These are phyloP conservation scores for Hyaloscypha bicolor DNA, from an alignment of 495 filamentous ascomycete genomes.

Conservation along the genomic window DNA sequence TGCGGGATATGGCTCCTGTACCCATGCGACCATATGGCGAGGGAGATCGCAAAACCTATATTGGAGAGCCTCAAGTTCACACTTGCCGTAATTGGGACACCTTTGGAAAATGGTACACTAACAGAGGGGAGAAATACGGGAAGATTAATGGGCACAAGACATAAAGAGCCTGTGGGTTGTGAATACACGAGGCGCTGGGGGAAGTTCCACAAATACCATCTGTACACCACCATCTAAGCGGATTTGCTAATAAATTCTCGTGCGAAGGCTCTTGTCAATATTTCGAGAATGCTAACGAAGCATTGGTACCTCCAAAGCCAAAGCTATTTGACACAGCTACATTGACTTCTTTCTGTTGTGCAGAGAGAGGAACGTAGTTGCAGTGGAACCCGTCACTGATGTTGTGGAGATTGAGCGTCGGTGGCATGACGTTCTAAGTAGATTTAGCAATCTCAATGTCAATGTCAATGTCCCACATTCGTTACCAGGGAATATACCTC, in stretches of 20 bases:
- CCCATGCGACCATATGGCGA: constrained; percentile 17
- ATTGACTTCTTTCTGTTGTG: constrained; percentile 70
- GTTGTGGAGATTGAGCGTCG: constrained; percentile 81
- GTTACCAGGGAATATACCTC: constrained; percentile 29
- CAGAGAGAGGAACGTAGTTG: constrained; percentile 77
- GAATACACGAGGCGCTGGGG: not conserved
- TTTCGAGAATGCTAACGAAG: constrained; percentile 78
- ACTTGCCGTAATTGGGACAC: constrained; percentile 24
- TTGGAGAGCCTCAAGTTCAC: constrained; percentile 21
- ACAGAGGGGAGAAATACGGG: constrained; percentile 14
- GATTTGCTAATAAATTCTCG: not conserved
- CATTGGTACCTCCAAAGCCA: constrained; percentile 97
- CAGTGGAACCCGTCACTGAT: constrained; percentile 72
- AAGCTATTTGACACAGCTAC: constrained; percentile 93
- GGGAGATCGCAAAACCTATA: not conserved
- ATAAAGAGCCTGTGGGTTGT: not conserved
- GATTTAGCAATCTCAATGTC: constrained; percentile 3
- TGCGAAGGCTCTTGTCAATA: constrained; percentile 25
- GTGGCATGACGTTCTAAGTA: constrained; percentile 73
- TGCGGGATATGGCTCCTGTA: constrained; percentile 20
- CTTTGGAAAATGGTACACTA: constrained; percentile 24
- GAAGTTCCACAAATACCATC: not conserved
- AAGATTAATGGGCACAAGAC: constrained; percentile 8
- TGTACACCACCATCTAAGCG: too few relatives aligned
- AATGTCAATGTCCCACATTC: constrained; percentile 32